Conservation (phyloP, 1,284 basidiomycete genomes). For the Tilletia setariae region DNA sequence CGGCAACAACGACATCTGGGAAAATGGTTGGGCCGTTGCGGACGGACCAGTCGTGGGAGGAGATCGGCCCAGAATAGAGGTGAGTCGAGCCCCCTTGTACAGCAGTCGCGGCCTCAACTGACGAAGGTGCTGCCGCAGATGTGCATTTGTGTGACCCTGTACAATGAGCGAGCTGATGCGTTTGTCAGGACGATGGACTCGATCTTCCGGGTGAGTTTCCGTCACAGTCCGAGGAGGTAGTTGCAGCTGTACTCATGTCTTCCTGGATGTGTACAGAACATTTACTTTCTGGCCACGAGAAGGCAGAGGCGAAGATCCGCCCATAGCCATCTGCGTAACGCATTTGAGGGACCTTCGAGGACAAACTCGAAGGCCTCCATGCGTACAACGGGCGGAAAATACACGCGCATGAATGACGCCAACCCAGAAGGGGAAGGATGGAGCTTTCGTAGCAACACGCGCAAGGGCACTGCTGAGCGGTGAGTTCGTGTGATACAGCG, state of each 20-base stretch:
- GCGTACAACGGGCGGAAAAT: neutral
- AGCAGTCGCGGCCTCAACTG: neutral
- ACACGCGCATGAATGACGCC: neutral
- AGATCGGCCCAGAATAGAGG: slow-evolving; percentile 19
- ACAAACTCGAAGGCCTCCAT: neutral
- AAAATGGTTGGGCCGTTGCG: slow-evolving; percentile 11
- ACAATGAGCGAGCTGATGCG: slow-evolving; percentile 19
- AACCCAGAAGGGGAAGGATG: slow-evolving; percentile 1
- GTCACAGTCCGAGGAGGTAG: too few relatives aligned
- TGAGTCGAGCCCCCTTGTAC: neutral
- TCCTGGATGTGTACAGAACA: too few relatives aligned
- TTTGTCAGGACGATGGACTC: slow-evolving; percentile 15
- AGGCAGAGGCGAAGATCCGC: slow-evolving; percentile 8
- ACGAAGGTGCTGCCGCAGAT: neutral
- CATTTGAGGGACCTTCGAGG: neutral
- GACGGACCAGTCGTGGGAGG: slow-evolving; percentile 13
- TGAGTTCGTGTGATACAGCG: neutral
- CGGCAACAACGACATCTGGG: slow-evolving; percentile 13
- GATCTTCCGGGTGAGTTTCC: slow-evolving; percentile 8
- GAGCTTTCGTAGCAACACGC: neutral
- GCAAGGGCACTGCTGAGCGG: slow-evolving; percentile 9
- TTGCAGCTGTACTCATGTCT: too few relatives aligned
- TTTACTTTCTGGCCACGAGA: slow-evolving; percentile 7
- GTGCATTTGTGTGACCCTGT: slow-evolving; percentile 18
- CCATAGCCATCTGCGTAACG: neutral